Percentiles rank a stretch among this genome's conserved stretches.
phyloP scores from a whole-genome alignment of 2,329 filamentous ascomycete genomes.

The Bipolaris gigantea region DNA sequence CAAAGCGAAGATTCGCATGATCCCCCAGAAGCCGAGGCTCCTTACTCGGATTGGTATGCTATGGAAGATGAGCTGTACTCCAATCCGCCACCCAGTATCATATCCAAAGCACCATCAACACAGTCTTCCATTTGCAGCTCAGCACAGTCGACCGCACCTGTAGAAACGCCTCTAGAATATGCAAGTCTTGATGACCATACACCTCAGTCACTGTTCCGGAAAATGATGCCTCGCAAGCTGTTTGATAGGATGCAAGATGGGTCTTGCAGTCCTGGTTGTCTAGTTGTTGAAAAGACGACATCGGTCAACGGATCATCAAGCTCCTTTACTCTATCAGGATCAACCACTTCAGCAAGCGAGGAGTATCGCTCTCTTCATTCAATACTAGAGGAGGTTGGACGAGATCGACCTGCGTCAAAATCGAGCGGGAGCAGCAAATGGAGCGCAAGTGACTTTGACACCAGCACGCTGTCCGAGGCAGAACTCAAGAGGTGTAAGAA shows the following conservation, averaged over 20 bases:
- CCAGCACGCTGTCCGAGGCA: constrained; percentile 42
- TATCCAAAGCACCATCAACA: constrained; percentile 14
- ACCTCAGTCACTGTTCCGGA: constrained; percentile 26
- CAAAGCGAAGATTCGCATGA: constrained; percentile 20
- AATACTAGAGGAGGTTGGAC: constrained; percentile 8
- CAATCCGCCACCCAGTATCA: constrained; percentile 13
- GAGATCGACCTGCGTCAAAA: constrained; percentile 23
- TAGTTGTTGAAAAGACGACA: constrained; percentile 38
- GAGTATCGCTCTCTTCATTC: constrained; percentile 17
- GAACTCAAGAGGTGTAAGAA: constrained; percentile 50
- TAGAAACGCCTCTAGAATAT: constrained; percentile 15
- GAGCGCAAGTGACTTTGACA: constrained; percentile 47
- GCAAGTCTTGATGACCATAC: constrained; percentile 19
- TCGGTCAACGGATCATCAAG: constrained; percentile 41
- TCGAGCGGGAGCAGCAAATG: constrained; percentile 37
- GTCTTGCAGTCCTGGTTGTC: constrained; percentile 15
- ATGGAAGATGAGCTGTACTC: constrained; percentile 10
- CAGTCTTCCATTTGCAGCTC: constrained; percentile 17
- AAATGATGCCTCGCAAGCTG: constrained; percentile 20
- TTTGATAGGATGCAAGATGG: constrained; percentile 16
- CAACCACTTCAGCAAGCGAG: constrained; percentile 25
- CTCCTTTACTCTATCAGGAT: constrained; percentile 30
- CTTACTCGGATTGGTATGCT: constrained; percentile 19
- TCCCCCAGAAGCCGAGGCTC: constrained; percentile 18
- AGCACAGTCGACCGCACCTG: constrained; percentile 11